Evolutionary conservation across 2,329 filamentous ascomycete species (phyloP).

Genomic region (Thielaviopsis euricoi): DNA sequence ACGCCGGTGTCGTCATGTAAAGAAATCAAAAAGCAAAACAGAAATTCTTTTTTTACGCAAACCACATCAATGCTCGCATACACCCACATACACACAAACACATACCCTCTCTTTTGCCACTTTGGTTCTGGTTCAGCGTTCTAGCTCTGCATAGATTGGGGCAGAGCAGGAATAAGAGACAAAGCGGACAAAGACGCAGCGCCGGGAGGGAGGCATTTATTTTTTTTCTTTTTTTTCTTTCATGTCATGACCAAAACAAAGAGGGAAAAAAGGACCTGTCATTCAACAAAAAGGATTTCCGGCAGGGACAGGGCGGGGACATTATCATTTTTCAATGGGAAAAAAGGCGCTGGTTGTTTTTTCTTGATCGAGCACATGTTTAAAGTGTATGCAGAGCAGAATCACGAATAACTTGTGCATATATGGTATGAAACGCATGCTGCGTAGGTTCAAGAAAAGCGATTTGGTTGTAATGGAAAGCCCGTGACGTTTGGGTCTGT

Average conservation of each 20-base stretch:
- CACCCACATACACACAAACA: neutral
- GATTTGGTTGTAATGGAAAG: no score
- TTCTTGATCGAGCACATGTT: neutral
- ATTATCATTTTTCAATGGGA: neutral
- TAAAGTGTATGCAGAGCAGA: neutral
- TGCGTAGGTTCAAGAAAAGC: no score
- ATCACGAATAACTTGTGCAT: neutral
- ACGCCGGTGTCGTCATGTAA: conserved; percentile 99
- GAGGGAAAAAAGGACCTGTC: neutral
- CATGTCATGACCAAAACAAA: conserved; percentile 1
- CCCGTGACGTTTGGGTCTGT: no score
- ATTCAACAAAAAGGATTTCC: neutral
- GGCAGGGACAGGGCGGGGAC: neutral
- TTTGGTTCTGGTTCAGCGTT: neutral
- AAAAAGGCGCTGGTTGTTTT: conserved; percentile 2
- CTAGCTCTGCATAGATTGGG: neutral
- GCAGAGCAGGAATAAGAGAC: neutral
- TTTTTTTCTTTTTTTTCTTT: conserved; percentile 5
- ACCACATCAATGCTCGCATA: conserved; percentile 7
- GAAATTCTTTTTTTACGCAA: conserved; percentile 13
- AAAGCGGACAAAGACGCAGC: neutral
- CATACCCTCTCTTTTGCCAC: conserved; percentile 1
- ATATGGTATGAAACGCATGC: neutral
- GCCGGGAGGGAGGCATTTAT: neutral
- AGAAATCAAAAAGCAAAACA: conserved; percentile 19